Conservation (phyloP, 352 stramenopile genomes). For the Plasmopara viticola region DNA sequence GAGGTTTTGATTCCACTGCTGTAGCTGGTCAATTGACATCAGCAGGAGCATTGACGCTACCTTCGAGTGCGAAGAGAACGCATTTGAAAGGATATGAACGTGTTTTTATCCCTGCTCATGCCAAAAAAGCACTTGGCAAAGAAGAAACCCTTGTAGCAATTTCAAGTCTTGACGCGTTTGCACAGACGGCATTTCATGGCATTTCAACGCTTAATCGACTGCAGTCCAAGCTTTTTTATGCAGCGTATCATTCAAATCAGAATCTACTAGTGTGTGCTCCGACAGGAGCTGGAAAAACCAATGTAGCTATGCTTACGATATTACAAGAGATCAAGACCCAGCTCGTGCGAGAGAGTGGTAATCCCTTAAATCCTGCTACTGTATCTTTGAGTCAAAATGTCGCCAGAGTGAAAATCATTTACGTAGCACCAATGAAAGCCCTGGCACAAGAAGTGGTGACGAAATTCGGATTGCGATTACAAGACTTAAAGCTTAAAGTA, state of each 20-base stretch:
- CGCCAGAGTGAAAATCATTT: slow-evolving; percentile 92
- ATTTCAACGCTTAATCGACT: slow-evolving; percentile 93
- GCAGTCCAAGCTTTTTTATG: slow-evolving; percentile 96
- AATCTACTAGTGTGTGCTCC: slow-evolving; percentile 95
- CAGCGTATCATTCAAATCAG: slow-evolving; percentile 93
- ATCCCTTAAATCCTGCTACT: slow-evolving; percentile 24
- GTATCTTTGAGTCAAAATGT: slow-evolving; percentile 22
- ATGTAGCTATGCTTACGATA: slow-evolving; percentile 97
- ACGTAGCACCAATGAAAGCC: slow-evolving; percentile 97
- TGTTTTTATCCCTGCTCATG: slow-evolving; percentile 71
- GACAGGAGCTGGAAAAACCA: slow-evolving; percentile 97
- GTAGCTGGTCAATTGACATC: slow-evolving; percentile 60
- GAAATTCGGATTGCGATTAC: slow-evolving; percentile 92
- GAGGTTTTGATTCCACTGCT: slow-evolving; percentile 61
- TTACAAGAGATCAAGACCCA: slow-evolving; percentile 88
- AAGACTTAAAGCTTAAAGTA: slow-evolving; percentile 64
- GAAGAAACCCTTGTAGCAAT: slow-evolving; percentile 65
- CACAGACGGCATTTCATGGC: slow-evolving; percentile 70
- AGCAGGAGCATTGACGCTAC: slow-evolving; percentile 46
- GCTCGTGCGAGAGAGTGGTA: slow-evolving; percentile 10
- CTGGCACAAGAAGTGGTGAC: slow-evolving; percentile 98
- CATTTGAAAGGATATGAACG: slow-evolving; percentile 81
- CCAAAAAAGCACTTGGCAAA: slow-evolving; percentile 48
- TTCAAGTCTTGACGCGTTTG: slow-evolving; percentile 55
- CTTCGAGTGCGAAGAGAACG: slow-evolving; percentile 58